Evolutionary conservation across 179 eudicot species (phyloP), one percentile per base, ranked within the genome.

Genomic region (Drosera spatulata): DNA sequence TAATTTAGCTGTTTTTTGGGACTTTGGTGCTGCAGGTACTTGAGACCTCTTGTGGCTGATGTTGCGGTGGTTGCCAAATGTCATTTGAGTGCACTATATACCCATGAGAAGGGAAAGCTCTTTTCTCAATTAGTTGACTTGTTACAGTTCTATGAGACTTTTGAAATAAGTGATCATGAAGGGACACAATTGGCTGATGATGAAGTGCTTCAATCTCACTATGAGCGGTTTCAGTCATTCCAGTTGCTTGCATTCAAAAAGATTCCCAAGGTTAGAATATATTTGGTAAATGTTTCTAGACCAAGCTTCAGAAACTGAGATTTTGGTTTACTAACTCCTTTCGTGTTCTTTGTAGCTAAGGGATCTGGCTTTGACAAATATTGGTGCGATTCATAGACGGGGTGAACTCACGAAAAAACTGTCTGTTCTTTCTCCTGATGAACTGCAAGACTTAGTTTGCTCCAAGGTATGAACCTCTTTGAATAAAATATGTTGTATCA

Each of bases 41-140:
- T 88, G 69, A 83, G 80, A 62, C 96, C 98, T 50, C 85, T 91
- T 68, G 91, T 91, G 67, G 93, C 89, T 74, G 98, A 91, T 88
- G 83, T 85, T 61, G 96, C 98, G 44, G 98, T 91, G 60, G 86
- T 91, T 71, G 84, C 98, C 53, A 91, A 91, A 75, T 88, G 96
- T 79, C 98, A 91, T 78, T 79, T 91, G 57, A 91, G 96, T 73
- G 75, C 75, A 56, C 86, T 91, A 6, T 91, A 88, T 77, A 79
- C 77, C 56, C 98, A 91, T 84, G 93, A 73, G 54, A 84, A 77
- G 63, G 98, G 98, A 60, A 91, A 86, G 55, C 80, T 91, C 10
- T 91, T 91, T 74, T 87, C 95, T 0, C 98, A 91, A 72, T 69
- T 91, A 69, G 98, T 91, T 66, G 95, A 91, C 85, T 82, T 88